Evolutionary conservation across 2,329 filamentous ascomycete species (phyloP).

Genomic region (Fragosphaeria purpurea): DNA sequence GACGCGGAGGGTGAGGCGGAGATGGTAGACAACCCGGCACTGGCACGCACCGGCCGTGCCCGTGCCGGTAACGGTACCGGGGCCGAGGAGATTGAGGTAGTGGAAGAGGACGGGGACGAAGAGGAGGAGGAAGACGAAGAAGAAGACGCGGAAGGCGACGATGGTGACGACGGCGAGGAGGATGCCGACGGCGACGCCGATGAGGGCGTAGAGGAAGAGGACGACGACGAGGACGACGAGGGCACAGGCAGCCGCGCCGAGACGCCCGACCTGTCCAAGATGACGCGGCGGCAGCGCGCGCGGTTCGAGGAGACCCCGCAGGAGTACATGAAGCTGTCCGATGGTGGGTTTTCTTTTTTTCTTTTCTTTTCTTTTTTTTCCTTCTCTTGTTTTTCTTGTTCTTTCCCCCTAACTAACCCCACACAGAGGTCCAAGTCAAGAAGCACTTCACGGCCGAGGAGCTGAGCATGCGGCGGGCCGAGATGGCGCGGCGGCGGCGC

Average conservation of each 20-base stretch:
- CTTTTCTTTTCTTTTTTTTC: background rate
- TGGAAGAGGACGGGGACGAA: constrained; percentile 31
- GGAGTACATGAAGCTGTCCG: constrained; percentile 50
- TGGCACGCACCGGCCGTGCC: constrained; percentile 20
- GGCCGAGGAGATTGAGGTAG: constrained; percentile 36
- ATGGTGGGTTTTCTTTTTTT: constrained; percentile 33
- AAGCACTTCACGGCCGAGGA: constrained; percentile 53
- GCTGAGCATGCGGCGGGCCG: constrained; percentile 49
- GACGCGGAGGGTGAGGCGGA: constrained; percentile 33
- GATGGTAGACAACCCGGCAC: too few species aligned
- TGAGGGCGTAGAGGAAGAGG: constrained; percentile 27
- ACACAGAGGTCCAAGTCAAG: constrained; percentile 51
- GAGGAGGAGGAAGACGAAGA: constrained; percentile 28
- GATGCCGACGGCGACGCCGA: constrained; percentile 30
- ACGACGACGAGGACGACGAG: constrained; percentile 29
- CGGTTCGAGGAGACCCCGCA: constrained; percentile 44
- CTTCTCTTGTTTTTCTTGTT: background rate
- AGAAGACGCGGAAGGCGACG: constrained; percentile 29
- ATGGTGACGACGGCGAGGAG: constrained; percentile 27
- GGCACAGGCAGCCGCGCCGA: constrained; percentile 35
- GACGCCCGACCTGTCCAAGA: constrained; percentile 46
- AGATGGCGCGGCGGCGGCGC: constrained; percentile 51
- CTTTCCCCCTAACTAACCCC: background rate
- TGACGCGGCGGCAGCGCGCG: constrained; percentile 51
- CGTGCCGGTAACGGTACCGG: too few species aligned